Percentiles rank a stretch among this genome's conserved stretches.
Conservation (phyloP, 1,139 yeast species). For the Blastobotrys raffinosifermentans region DNA sequence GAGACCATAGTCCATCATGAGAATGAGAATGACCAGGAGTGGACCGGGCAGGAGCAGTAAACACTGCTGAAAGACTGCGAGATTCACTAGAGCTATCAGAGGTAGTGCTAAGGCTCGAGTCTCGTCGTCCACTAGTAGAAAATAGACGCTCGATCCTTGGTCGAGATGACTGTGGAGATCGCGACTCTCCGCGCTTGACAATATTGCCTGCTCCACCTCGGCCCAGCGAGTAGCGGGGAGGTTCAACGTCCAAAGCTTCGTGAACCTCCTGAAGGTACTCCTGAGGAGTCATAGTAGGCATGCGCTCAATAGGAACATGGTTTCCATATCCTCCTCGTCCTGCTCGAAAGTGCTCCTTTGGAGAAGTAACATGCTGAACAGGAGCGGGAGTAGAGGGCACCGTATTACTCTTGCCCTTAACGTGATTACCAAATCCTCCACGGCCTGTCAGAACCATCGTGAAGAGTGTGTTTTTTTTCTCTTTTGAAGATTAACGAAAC, state of each 20-base stretch:
- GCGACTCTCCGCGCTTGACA: constrained; percentile 13
- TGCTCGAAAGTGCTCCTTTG: constrained; percentile 31
- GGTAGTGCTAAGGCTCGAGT: background rate
- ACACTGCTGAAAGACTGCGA: constrained; percentile 5
- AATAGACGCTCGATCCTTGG: constrained; percentile 4
- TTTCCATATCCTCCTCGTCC: constrained; percentile 39
- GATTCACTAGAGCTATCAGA: constrained; percentile 4
- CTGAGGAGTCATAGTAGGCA: constrained; percentile 29
- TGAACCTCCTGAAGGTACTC: constrained; percentile 33
- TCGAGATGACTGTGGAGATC: constrained; percentile 2
- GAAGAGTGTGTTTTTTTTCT: too few relatives aligned
- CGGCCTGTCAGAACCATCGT: constrained; percentile 31
- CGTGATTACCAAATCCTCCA: constrained; percentile 32
- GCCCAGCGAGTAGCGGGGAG: constrained; percentile 32
- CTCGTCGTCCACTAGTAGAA: background rate
- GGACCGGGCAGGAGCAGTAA: constrained; percentile 2
- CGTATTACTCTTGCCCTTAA: constrained; percentile 7
- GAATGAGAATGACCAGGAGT: constrained; percentile 15
- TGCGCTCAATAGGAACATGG: constrained; percentile 28
- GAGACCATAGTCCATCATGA: constrained; percentile 22
- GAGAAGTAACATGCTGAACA: constrained; percentile 32
- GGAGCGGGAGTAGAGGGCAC: constrained; percentile 33
- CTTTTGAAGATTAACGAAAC: too few relatives aligned
- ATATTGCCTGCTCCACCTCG: constrained; percentile 37
- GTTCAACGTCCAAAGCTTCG: constrained; percentile 29